Conservation (phyloP, 441 rosid species). For the Erodium texanum region DNA sequence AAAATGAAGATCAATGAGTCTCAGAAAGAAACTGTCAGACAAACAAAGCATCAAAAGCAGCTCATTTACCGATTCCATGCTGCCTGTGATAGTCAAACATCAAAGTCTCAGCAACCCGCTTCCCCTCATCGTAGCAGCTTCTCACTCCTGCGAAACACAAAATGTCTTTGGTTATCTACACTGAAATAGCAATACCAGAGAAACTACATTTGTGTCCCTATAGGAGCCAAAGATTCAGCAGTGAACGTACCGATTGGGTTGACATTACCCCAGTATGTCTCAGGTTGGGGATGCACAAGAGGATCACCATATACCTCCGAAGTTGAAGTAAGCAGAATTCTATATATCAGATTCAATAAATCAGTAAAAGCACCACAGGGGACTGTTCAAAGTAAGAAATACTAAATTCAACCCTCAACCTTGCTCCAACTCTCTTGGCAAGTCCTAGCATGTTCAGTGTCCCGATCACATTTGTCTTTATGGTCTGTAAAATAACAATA, state of each 20-base stretch:
- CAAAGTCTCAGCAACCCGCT: constrained; percentile 92
- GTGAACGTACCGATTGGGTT: constrained; percentile 72
- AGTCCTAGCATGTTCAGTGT: constrained; percentile 78
- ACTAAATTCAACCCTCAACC: constrained; percentile 26
- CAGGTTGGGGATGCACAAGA: constrained; percentile 75
- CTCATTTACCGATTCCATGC: constrained; percentile 80
- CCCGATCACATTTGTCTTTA: constrained; percentile 73
- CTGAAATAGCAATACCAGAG: background rate
- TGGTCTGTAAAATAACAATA: constrained; percentile 36
- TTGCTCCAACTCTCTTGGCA: constrained; percentile 77
- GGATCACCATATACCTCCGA: constrained; percentile 98
- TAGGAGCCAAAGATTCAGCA: background rate
- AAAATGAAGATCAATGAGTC: background rate
- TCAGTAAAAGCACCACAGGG: constrained; percentile 26
- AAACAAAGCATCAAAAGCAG: background rate
- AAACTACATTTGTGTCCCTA: background rate
- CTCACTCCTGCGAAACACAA: constrained; percentile 47
- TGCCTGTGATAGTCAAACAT: constrained; percentile 99
- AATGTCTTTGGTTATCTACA: background rate
- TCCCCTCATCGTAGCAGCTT: constrained; percentile 82
- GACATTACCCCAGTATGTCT: constrained; percentile 96
- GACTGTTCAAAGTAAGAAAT: background rate
- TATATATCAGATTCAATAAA: constrained; percentile 18
- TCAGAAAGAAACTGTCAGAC: constrained; percentile 15
- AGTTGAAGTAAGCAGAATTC: constrained; percentile 93